These are phyloP conservation scores for Trametes polyzona DNA, from an alignment of 1,284 basidiomycete genomes.

Conservation along the genomic window DNA sequence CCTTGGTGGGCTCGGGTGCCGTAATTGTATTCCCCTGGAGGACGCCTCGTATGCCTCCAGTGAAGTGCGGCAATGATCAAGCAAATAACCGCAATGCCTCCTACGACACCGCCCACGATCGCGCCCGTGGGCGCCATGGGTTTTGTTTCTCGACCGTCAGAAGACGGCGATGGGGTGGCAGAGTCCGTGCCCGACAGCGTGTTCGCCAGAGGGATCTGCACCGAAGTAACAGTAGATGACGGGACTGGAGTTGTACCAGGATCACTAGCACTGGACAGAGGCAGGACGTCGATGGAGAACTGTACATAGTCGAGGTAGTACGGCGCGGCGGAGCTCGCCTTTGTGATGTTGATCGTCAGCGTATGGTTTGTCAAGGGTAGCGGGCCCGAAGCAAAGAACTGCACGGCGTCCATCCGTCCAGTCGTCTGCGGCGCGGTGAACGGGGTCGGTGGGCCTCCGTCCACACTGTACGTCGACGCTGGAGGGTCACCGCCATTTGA, in stretches of 20 bases:
- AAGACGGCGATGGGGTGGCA: neutral
- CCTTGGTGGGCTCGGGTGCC: conserved; percentile 1
- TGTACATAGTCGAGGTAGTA: conserved; percentile 7
- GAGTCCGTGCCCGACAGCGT: too few species aligned
- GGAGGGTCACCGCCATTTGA: neutral
- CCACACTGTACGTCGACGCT: conserved; percentile 6
- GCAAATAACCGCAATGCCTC: neutral
- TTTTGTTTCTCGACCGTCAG: neutral
- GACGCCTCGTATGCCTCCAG: neutral
- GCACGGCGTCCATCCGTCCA: neutral
- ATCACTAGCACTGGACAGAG: neutral
- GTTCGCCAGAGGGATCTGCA: too few species aligned
- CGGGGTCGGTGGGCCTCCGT: neutral
- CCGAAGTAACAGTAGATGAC: too few species aligned
- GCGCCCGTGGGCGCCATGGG: neutral
- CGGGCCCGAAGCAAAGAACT: neutral
- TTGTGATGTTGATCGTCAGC: conserved; percentile 1
- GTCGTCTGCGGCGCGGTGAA: neutral
- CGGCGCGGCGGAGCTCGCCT: neutral
- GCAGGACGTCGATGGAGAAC: neutral
- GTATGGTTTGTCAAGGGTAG: conserved; percentile 4
- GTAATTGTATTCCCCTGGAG: neutral
- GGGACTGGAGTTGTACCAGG: neutral
- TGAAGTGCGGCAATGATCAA: neutral
- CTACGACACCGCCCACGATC: conserved; percentile 1